These are phyloP conservation scores for Eucalyptus erythrocorys DNA, from an alignment of 345 rosid species.

Conservation along the genomic window DNA sequence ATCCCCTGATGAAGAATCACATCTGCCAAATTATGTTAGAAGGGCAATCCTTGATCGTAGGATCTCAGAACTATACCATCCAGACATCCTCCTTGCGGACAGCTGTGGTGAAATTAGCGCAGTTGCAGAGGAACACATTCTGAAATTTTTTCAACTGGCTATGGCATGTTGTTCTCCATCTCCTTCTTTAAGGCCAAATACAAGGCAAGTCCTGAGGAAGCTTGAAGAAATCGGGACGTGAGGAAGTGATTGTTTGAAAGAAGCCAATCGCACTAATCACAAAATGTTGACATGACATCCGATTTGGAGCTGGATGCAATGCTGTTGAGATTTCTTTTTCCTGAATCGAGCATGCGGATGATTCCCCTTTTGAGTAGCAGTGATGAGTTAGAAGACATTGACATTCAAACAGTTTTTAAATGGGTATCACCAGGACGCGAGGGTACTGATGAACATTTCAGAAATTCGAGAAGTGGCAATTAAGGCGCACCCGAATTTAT, in stretches of 20 bases:
- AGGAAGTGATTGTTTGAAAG: not conserved
- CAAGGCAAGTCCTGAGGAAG: conserved; percentile 47
- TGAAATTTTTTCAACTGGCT: conserved; percentile 68
- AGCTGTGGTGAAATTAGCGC: conserved; percentile 3
- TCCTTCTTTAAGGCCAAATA: conserved; percentile 70
- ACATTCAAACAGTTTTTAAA: not conserved
- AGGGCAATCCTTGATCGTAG: conserved; percentile 52
- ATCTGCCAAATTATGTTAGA: conserved; percentile 53
- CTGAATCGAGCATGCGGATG: not conserved
- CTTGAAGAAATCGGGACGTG: conserved; percentile 42
- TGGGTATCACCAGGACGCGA: not conserved
- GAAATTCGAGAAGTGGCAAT: not conserved
- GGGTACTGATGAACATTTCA: not conserved
- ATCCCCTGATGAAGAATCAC: conserved; percentile 44
- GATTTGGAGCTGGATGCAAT: not conserved
- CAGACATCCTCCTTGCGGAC: conserved; percentile 33
- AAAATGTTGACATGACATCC: not conserved
- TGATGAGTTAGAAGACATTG: not conserved
- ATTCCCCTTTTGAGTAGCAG: not conserved
- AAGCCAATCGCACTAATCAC: not conserved
- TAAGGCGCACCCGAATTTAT: not conserved
- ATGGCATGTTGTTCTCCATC: conserved; percentile 86
- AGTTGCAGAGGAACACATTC: conserved; percentile 47
- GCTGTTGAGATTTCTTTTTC: not conserved
- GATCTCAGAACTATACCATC: conserved; percentile 51